Percentiles rank a stretch among this genome's conserved stretches.
These are phyloP conservation scores for Aspergillus ustus DNA, from an alignment of 2,329 filamentous ascomycete genomes.

Conservation along the genomic window DNA sequence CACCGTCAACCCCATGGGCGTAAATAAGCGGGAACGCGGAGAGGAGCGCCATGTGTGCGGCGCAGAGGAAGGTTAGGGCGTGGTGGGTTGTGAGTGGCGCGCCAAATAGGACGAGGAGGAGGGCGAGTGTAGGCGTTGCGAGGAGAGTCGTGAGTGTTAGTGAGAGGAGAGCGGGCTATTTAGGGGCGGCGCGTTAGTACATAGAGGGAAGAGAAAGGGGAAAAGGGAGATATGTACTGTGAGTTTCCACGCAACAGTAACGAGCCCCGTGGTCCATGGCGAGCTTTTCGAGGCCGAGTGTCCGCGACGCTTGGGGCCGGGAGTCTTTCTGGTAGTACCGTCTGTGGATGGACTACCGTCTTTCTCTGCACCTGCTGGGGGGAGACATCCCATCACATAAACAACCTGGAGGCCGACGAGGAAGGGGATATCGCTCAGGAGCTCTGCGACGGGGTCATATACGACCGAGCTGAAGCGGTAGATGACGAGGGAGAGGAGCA, in stretches of 20 bases:
- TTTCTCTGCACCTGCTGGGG: conserved; percentile 50
- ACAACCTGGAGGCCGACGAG: conserved; percentile 67
- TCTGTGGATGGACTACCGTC: background rate
- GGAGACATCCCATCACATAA: conserved; percentile 64
- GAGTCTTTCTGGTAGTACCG: background rate
- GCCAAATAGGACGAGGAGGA: conserved; percentile 82
- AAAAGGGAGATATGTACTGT: conserved; percentile 27
- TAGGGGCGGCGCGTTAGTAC: background rate
- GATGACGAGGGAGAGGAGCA: conserved; percentile 68
- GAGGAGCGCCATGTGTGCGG: conserved; percentile 80
- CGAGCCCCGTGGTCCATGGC: background rate
- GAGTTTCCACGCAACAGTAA: conserved; percentile 23
- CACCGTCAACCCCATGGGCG: conserved; percentile 75
- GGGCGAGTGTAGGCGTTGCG: conserved; percentile 60
- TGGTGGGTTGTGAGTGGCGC: conserved; percentile 85
- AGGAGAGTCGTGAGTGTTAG: conserved; percentile 59
- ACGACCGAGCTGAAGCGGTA: conserved; percentile 70
- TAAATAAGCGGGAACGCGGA: conserved; percentile 82
- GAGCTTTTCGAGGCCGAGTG: background rate
- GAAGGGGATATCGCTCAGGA: conserved; percentile 65
- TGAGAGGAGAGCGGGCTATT: conserved; percentile 71
- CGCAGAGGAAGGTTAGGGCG: conserved; percentile 76
- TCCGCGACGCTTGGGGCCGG: background rate
- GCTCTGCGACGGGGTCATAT: conserved; percentile 67
- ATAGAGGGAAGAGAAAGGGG: background rate